Conservation (phyloP, 129 eudicot genomes). For the Tanacetum coccineum region DNA sequence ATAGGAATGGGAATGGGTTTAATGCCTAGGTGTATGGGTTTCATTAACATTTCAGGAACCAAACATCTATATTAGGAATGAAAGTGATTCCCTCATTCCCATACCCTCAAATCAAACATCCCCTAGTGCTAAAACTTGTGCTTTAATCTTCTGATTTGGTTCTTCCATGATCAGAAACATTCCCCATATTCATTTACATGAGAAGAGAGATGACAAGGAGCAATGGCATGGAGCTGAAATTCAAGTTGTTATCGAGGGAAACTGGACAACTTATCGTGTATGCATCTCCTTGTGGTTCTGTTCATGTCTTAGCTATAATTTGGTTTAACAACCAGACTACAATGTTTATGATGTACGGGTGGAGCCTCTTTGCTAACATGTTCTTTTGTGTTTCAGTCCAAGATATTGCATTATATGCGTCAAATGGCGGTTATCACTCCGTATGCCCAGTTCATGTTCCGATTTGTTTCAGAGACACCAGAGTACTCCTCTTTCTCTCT, state of each 20-base stretch:
- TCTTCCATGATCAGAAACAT: constrained; percentile 51
- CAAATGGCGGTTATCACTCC: constrained; percentile 99
- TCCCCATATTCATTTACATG: constrained; percentile 93
- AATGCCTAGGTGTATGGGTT: no score
- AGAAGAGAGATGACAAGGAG: constrained; percentile 71
- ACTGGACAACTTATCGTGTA: constrained; percentile 99
- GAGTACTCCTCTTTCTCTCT: constrained; percentile 58
- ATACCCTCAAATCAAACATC: no score
- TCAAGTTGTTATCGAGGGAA: constrained; percentile 97
- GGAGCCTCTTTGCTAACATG: constrained; percentile 20
- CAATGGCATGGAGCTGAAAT: constrained; percentile 99
- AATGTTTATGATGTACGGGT: constrained; percentile 13
- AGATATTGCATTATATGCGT: constrained; percentile 98
- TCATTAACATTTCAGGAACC: no score
- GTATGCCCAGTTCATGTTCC: constrained; percentile 89
- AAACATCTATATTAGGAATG: no score
- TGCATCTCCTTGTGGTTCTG: constrained; percentile 19
- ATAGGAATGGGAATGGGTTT: no score
- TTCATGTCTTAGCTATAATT: constrained; percentile 8
- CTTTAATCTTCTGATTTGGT: constrained; percentile 11
- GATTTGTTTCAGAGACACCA: constrained; percentile 73
- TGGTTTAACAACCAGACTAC: background rate
- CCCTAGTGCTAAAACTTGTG: constrained; percentile 5
- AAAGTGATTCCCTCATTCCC: no score
- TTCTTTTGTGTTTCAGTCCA: constrained; percentile 63